Evolutionary conservation across 192 early-diverging fungal species (phyloP).

Genomic region (Linnemannia hyalina): DNA sequence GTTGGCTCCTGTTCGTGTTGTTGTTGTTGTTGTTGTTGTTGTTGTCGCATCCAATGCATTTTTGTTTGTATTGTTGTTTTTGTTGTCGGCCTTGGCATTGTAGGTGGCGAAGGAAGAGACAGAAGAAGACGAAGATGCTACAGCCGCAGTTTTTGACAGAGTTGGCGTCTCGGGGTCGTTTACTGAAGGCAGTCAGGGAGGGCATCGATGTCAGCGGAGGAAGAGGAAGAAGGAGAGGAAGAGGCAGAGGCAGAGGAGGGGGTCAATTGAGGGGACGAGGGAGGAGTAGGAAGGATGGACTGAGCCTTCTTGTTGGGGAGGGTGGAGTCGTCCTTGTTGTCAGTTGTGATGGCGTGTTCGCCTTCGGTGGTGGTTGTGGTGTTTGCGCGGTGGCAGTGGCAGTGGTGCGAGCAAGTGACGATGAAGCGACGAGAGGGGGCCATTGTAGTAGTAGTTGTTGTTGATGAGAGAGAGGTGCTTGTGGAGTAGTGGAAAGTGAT

Average conservation of each 20-base stretch:
- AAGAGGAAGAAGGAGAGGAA: neutral
- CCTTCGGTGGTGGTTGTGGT: neutral
- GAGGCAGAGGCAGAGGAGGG: neutral
- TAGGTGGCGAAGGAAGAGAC: neutral
- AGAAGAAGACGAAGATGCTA: neutral
- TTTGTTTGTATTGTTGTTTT: neutral
- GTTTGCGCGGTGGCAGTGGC: constrained; percentile 27
- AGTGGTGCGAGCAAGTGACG: constrained; percentile 51
- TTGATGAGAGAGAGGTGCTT: neutral
- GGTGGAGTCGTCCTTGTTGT: neutral
- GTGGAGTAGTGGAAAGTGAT: neutral
- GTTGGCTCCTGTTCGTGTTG: neutral
- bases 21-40: neutral
- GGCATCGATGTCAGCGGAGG: neutral
- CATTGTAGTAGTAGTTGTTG: constrained; percentile 25
- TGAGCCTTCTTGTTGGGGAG: neutral
- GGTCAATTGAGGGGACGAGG: constrained; percentile 5
- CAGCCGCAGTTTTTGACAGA: neutral
- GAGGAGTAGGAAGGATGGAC: constrained; percentile 11
- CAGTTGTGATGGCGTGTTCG: neutral
- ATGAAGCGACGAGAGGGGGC: constrained; percentile 42
- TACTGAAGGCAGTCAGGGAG: neutral
- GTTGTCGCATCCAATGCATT: constrained; percentile 3
- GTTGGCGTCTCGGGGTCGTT: neutral
- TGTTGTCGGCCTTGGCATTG: neutral